These are phyloP conservation scores for Neonectria magnoliae DNA, from an alignment of 2,329 filamentous ascomycete genomes.

Conservation along the genomic window DNA sequence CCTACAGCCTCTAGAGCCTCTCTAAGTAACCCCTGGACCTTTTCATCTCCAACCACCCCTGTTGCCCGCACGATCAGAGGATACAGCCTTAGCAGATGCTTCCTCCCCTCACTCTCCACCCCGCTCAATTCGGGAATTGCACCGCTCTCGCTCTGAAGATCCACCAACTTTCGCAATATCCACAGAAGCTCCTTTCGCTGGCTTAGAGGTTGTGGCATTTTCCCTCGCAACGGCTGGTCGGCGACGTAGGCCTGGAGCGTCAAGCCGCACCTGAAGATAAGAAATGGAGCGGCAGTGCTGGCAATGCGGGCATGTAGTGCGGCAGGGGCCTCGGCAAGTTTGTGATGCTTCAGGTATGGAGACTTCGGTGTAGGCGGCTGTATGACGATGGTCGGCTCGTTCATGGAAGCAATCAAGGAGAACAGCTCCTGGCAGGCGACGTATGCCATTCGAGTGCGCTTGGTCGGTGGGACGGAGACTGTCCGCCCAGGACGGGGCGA, in stretches of 20 bases:
- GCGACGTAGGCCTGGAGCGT: slow-evolving; percentile 87
- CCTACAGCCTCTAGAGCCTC: slow-evolving; percentile 72
- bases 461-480: slow-evolving; percentile 70
- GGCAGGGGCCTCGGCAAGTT: slow-evolving; percentile 35
- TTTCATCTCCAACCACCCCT: slow-evolving; percentile 66
- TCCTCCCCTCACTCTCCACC: slow-evolving; percentile 68
- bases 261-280: slow-evolving; percentile 83
- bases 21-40: slow-evolving; percentile 66
- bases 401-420: slow-evolving; percentile 65
- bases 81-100: slow-evolving; percentile 84
- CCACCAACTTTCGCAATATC: slow-evolving; percentile 72
- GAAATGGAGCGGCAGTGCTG: slow-evolving; percentile 78
- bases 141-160: slow-evolving; percentile 73
- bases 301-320: slow-evolving; percentile 70
- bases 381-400: slow-evolving; percentile 47
- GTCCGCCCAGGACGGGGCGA: slow-evolving; percentile 77
- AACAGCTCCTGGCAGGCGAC: slow-evolving; percentile 84
- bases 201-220: slow-evolving; percentile 86
- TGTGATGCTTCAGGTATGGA: slow-evolving; percentile 43
- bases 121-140: slow-evolving; percentile 69
- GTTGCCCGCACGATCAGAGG: slow-evolving; percentile 76
- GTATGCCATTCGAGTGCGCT: slow-evolving; percentile 79
- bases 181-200: slow-evolving; percentile 83
- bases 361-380: slow-evolving; percentile 58
- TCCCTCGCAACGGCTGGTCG: slow-evolving; percentile 88